Evolutionary conservation across 2,329 filamentous ascomycete species (phyloP).

Genomic region (Didymella exigua): DNA sequence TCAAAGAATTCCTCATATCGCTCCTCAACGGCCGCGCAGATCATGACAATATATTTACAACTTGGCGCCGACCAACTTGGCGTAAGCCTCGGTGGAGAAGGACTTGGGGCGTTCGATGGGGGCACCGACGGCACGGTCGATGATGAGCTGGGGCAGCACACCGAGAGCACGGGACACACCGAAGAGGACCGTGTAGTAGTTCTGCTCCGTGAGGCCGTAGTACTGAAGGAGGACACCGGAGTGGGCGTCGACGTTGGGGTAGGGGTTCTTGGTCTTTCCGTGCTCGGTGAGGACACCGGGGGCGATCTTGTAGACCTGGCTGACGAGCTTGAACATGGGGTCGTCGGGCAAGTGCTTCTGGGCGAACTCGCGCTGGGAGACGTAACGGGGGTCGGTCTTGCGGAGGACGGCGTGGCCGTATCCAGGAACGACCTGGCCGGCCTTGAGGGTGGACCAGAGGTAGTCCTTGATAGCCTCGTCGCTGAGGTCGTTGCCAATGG

Average conservation of each 20-base stretch:
- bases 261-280: constrained; percentile 99
- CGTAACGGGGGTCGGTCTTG: constrained; percentile 99
- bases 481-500: constrained; percentile 89
- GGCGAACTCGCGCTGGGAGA: constrained; percentile 96
- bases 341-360: constrained; percentile 92
- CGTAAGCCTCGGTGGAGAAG: constrained; percentile 96
- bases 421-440: constrained; percentile 93
- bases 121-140: constrained; percentile 94
- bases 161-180: constrained; percentile 97
- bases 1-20: constrained; percentile 28
- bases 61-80: constrained; percentile 88
- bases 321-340: constrained; percentile 99
- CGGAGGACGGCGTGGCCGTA: constrained; percentile 99
- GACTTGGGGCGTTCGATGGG: constrained; percentile 99
- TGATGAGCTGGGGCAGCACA: constrained; percentile 99
- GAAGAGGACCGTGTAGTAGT: constrained; percentile 99
- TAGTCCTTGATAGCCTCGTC: constrained; percentile 98
- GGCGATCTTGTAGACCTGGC: constrained; percentile 99
- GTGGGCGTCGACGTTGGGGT: constrained; percentile 98
- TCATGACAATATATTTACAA: constrained; percentile 64
- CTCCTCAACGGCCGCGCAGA: constrained; percentile 16
- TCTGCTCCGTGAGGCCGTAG: constrained; percentile 98
- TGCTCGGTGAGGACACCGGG: constrained; percentile 97
- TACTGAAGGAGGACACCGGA: constrained; percentile 99
- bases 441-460: constrained; percentile 96